Percentiles rank a stretch among this genome's conserved stretches.
Conservation (phyloP, 352 stramenopile genomes). For the Pseudoperonospora humuli region DNA sequence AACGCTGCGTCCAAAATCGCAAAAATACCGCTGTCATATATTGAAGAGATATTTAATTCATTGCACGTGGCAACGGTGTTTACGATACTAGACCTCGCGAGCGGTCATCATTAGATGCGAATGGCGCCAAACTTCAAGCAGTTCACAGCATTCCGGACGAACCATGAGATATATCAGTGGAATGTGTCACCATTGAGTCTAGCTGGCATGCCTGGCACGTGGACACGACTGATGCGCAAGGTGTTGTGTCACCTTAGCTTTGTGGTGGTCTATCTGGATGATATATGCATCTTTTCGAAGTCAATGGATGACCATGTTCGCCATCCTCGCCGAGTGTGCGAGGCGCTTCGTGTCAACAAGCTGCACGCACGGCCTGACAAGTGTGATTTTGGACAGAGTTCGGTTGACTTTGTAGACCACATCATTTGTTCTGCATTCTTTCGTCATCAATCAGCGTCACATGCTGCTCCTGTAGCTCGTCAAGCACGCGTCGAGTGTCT, state of each 20-base stretch:
- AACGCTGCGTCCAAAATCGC: slow-evolving; percentile 7
- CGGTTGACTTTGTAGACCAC: slow-evolving; percentile 23
- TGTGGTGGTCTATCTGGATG: slow-evolving; percentile 31
- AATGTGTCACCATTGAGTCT: slow-evolving; percentile 36
- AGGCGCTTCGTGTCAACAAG: slow-evolving; percentile 16
- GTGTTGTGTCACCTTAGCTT: slow-evolving; percentile 27
- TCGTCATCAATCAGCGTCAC: too few species aligned
- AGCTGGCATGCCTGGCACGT: slow-evolving; percentile 30
- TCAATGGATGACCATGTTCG: slow-evolving; percentile 10
- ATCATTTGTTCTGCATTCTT: slow-evolving; percentile 7
- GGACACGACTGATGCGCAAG: slow-evolving; percentile 29
- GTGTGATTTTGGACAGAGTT: slow-evolving; percentile 13
- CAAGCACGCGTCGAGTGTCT: slow-evolving; percentile 2
- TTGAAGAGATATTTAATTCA: slow-evolving; percentile 13
- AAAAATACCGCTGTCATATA: slow-evolving; percentile 11
- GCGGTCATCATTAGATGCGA: slow-evolving; percentile 31
- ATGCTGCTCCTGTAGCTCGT: too few species aligned
- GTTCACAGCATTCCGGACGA: slow-evolving; percentile 29
- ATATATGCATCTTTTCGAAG: slow-evolving; percentile 28
- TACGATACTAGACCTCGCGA: slow-evolving; percentile 19
- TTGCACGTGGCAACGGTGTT: slow-evolving; percentile 12
- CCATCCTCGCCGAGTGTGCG: slow-evolving; percentile 18
- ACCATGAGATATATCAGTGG: slow-evolving; percentile 35
- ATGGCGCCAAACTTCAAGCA: neutral
- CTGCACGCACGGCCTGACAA: slow-evolving; percentile 18